Base-by-base conservation (phyloP, 371 early-diverging fungal species). In the Syncephalastrum monosporum region DNA sequence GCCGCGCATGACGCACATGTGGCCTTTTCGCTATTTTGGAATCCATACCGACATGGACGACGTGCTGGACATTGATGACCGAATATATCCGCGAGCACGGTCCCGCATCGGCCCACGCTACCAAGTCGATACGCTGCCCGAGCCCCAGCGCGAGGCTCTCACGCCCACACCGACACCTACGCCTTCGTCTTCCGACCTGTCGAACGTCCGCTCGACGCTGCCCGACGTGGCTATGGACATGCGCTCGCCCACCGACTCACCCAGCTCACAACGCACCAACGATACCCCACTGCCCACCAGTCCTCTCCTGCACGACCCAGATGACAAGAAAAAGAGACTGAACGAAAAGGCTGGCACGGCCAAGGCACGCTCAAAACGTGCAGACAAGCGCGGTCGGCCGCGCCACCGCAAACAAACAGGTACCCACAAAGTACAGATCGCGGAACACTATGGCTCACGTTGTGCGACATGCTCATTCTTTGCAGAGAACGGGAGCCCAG, bases 1-100 rank as follows among this genome's bases (percentile, higher is more conserved):
- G 43, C 57, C n/a, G 21, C 68, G 60, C 23, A 79, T 77, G 75
- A 82, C 83, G 2, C 71, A 82, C 46, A 75, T 85, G 81, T 94
- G 91, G 90, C 95, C 95, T 10, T 94, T 88, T 62, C 82, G 93
- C 10, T 94, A 94, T 59, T 91, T 91, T 78, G 93, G 92, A n/a
- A 74, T 72, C 4, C 81, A 91, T 59, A 84, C 88, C 3, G 79
- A 88, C 38, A 69, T 86, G 21, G 74, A 80, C 15, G 90, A 87
- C 43, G 82, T 89, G 29, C 67, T 89, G 82, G 84, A 84, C 59
- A 62, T 75, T 7, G 90, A 90, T 59, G 89, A 91, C 63, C 85
- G 88, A 2, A 89, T 91, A 8, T 90, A 91, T 65, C 91, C 92
- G 21, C 83, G 89, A 25, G 88, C 90, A 3, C 83, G 83, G n/a